Conservation (phyloP, 106 monocot species). For the Apostasia shenzhenica region DNA sequence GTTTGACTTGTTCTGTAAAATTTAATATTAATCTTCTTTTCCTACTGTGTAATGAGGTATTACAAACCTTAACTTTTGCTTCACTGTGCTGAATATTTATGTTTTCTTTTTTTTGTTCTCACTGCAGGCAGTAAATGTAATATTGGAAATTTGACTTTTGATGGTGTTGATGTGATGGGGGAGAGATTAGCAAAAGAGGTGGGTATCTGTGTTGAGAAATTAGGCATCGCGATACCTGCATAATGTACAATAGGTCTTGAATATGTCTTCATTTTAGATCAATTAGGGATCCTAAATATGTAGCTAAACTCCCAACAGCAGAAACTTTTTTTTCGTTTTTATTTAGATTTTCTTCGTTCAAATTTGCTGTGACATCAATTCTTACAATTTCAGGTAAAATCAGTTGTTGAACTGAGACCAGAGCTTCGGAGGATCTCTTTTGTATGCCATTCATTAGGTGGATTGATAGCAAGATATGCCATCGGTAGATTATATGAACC, state of each 20-base stretch:
- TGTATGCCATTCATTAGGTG: constrained; percentile 81
- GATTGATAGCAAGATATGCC: constrained; percentile 85
- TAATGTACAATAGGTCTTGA: neutral
- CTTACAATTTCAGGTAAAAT: constrained; percentile 37
- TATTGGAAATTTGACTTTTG: constrained; percentile 46
- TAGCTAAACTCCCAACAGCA: neutral
- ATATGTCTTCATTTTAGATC: neutral
- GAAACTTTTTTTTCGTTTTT: neutral
- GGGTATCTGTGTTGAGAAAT: neutral
- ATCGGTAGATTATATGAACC: constrained; percentile 52
- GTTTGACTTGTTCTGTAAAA: neutral
- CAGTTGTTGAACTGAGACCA: constrained; percentile 42
- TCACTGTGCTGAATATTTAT: neutral
- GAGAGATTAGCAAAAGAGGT: constrained; percentile 90
- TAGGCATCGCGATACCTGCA: neutral
- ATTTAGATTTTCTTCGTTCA: neutral
- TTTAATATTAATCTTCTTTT: neutral
- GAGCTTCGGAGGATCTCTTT: constrained; percentile 76
- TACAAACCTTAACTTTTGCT: neutral
- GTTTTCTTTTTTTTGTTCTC: neutral
- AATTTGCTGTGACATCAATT: neutral
- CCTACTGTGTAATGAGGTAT: neutral
- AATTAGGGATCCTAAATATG: neutral
- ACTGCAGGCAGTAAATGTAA: constrained; percentile 76
- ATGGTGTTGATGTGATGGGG: constrained; percentile 91